phyloP scores from a whole-genome alignment of 441 rosid genomes.

The Geranium incanum region DNA sequence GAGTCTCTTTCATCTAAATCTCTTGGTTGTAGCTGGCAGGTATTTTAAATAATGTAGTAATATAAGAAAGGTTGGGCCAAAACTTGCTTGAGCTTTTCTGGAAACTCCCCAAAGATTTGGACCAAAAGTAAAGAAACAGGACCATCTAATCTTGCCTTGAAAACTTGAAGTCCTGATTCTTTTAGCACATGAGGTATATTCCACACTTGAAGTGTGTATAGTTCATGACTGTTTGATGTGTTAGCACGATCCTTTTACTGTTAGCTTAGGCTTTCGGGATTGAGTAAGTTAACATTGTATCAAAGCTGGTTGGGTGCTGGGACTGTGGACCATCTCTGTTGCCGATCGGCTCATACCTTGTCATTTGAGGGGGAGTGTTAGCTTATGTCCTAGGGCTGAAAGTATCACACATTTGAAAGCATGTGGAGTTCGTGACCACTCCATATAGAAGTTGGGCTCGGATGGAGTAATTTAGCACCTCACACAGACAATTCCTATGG shows the following conservation, averaged over 20 bases:
- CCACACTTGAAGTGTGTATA: neutral
- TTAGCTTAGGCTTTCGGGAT: neutral
- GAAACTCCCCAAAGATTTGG: neutral
- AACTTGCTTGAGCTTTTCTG: neutral
- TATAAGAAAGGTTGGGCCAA: neutral
- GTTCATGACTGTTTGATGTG: neutral
- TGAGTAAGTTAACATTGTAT: neutral
- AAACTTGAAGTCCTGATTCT: conserved; percentile 5
- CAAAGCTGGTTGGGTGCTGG: neutral
- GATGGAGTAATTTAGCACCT: neutral
- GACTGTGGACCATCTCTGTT: neutral
- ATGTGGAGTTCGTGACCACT: too few species aligned
- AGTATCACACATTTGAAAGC: too few species aligned
- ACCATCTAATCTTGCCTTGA: neutral
- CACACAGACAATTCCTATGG: neutral
- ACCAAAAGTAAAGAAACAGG: neutral
- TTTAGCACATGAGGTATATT: neutral
- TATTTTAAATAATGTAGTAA: neutral
- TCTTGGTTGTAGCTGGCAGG: neutral
- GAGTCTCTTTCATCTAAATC: conserved; percentile 3
- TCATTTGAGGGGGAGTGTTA: neutral
- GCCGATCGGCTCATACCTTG: neutral
- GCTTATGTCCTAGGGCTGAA: neutral
- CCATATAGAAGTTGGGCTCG: too few species aligned
- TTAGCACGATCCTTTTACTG: neutral